Base-by-base conservation (phyloP, 495 filamentous ascomycete species). In the Darksidea phi region DNA sequence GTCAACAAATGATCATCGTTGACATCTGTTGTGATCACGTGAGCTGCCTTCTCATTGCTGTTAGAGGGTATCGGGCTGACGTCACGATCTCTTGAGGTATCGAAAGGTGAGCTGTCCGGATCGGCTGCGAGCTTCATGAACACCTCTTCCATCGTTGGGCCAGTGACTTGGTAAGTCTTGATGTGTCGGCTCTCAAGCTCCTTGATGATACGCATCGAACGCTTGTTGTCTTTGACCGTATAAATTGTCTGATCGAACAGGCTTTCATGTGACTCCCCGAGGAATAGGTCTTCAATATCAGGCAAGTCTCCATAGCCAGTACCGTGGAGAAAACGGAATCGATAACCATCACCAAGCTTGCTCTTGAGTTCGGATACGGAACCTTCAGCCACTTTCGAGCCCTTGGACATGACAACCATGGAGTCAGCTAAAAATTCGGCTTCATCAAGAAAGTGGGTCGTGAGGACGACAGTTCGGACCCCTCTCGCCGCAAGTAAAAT, bases 141-240 rank as follows among this genome's bases (percentile, higher is more conserved):
- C 0, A 94, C 88, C 67, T 92, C 88, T 69, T 92, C 89, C 59
- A 96, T 92, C 0, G 88, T 93, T 2, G 91, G 91, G 0, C 90
- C 90, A 26, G 83, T 85, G 41, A 94, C 85, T 48, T 87, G 84
- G 70, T 91, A 91, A 32, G 91, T 86, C 0, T 76, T 75, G 38
- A 89, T 78, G 0, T 80, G 82, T 1, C 76, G 76, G 0, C 72
- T 66, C 70, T 95, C 88, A 0, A 95, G 77, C 24, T 73, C 70
- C 48, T 78, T 79, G 56, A 96, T 84, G 13, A 94, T 81, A 8
- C 0, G 85, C 84, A 13, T 88, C 85, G 38, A 83, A 74, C 24
- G 74, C 73, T 3, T 87, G 90, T 8, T 82, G 76, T 24, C 80
- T 68, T 2, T 88, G 79, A 49, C 82, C 79, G 67, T 89, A 91